Evolutionary conservation across 2,329 filamentous ascomycete species (phyloP).

Genomic region (Fusarium annulatum): DNA sequence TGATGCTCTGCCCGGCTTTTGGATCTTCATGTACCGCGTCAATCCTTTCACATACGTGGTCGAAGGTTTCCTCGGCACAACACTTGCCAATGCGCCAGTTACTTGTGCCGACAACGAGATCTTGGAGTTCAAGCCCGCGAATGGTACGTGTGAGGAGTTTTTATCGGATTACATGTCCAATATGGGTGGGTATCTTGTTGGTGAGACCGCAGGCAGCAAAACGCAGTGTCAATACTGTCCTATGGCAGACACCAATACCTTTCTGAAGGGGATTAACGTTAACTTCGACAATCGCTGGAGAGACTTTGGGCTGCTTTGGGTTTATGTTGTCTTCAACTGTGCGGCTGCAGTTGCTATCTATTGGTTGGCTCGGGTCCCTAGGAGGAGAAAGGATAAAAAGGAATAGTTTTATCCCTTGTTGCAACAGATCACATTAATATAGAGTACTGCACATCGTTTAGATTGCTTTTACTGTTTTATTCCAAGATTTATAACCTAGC

Average conservation of each 20-base stretch:
- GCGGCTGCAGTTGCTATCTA: constrained; percentile 60
- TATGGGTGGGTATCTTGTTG: background rate
- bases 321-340: constrained; percentile 63
- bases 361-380: constrained; percentile 55
- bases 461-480: background rate
- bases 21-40: constrained; percentile 81
- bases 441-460: too few relatives aligned
- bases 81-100: constrained; percentile 65
- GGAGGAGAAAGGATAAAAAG: constrained; percentile 19
- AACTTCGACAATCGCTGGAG: constrained; percentile 63
- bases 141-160: constrained; percentile 2
- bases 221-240: constrained; percentile 58
- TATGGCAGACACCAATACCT: constrained; percentile 46
- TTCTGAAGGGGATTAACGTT: constrained; percentile 54
- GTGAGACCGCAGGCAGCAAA: background rate
- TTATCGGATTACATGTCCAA: constrained; percentile 5
- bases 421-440: fast-evolving
- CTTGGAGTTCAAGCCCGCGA: background rate
- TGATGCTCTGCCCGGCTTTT: constrained; percentile 72
- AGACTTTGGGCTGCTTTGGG: constrained; percentile 66
- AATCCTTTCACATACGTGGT: constrained; percentile 81
- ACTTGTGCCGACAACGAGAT: constrained; percentile 10
- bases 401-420: background rate
- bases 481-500: too few relatives aligned
- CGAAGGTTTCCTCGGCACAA: constrained; percentile 71